Base-by-base conservation (phyloP, 352 stramenopile genomes). In the Pythium coloratum region DNA sequence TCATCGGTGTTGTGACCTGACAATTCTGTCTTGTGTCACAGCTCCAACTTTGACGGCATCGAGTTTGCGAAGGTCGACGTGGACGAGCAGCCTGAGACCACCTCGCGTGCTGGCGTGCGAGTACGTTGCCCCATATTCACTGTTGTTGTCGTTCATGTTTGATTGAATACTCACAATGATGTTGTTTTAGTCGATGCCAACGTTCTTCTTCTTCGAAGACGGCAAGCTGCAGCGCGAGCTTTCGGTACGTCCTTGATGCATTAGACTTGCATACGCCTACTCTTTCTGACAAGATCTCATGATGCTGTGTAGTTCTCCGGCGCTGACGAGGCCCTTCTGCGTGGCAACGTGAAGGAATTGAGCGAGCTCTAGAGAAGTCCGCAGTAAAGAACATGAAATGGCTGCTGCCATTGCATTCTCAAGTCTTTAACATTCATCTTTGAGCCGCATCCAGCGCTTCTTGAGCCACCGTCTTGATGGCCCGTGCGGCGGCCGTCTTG, bases 51-150 rank as follows among this genome's bases (percentile, higher is more conserved):
- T 71, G 62, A 81, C 20, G 73, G 62, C 61, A 91, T 96, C 47
- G 80, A 91, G 42, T 96, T 96, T 66, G 82, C 82, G 64, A 96
- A 96, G 72, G 69, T 96, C 46, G 88, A 96, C 34, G 88, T 96
- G 16, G 88, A 96, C 32, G 82, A 95, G 14, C 64, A 95, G 36
- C 85, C 89, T 62, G 84, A 94, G 44, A 93, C 84, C 26, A 88
- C 88, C 0, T 75, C 83, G 9, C 88, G 90, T 64, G 88, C 86
- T 38, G 88, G 88, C 33, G 87, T 96, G 30, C 86, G 86, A 36
- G 88, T 96, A 75, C 64, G 88, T 36, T 47, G 14, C 40, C 0
- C 14, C 5, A 12, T n/a, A 46, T n/a, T n/a, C 10, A n/a, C 38
- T 46, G n/a, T n/a, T n/a, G 14, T 46, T 46, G 28, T 30, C 28